These are phyloP conservation scores for Lipomyces orientalis DNA, from an alignment of 805 yeast genomes.

Conservation along the genomic window DNA sequence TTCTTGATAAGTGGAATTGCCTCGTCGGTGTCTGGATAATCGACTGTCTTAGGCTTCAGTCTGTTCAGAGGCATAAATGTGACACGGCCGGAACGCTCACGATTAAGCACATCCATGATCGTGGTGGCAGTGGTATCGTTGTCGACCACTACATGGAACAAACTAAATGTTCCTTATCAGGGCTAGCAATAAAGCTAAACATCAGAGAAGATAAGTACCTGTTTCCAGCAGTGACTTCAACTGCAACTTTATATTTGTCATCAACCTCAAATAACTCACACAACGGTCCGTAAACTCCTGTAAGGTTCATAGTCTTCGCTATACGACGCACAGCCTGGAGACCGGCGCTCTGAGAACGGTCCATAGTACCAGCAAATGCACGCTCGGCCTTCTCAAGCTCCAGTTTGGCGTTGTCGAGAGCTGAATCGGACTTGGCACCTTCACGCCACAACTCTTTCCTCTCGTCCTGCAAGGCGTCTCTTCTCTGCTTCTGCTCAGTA, in stretches of 20 bases:
- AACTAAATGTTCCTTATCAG: slow-evolving; percentile 46
- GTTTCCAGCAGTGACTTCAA: slow-evolving; percentile 87
- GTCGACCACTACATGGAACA: slow-evolving; percentile 90
- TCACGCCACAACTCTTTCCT: slow-evolving; percentile 80
- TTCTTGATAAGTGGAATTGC: slow-evolving; percentile 81
- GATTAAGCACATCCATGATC: slow-evolving; percentile 74
- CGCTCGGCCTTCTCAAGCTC: slow-evolving; percentile 65
- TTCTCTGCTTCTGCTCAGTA: slow-evolving; percentile 29
- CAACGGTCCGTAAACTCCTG: slow-evolving; percentile 77
- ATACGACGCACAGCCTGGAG: slow-evolving; percentile 71
- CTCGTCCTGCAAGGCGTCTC: slow-evolving; percentile 58
- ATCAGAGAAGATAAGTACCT: background rate
- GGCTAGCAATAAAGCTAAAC: background rate
- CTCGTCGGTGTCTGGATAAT: slow-evolving; percentile 68
- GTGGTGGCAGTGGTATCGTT: slow-evolving; percentile 80
- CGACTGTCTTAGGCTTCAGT: slow-evolving; percentile 51
- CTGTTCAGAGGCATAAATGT: slow-evolving; percentile 91
- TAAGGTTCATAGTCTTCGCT: slow-evolving; percentile 61
- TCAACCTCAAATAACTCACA: slow-evolving; percentile 83
- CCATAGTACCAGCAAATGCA: slow-evolving; percentile 73
- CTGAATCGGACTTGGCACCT: slow-evolving; percentile 67
- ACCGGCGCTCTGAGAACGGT: slow-evolving; percentile 70
- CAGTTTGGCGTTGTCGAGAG: slow-evolving; percentile 58
- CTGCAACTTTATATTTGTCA: slow-evolving; percentile 82
- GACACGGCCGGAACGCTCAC: slow-evolving; percentile 78